Base-by-base conservation (phyloP, 768 basidiomycete species). In the Tubosaeta sp. region DNA sequence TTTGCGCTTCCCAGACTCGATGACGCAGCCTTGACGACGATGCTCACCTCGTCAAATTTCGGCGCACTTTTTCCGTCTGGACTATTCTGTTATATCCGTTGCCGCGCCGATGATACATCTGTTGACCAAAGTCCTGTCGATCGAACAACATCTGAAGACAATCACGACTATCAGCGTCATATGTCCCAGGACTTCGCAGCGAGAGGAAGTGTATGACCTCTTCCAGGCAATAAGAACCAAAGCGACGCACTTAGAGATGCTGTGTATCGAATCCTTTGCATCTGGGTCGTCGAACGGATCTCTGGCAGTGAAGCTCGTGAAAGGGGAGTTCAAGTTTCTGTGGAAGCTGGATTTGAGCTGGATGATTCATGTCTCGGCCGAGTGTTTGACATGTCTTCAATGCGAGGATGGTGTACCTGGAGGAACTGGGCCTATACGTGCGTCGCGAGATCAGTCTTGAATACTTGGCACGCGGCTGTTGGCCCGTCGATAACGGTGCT, bases 51-150 rank as follows among this genome's bases (percentile, higher is more conserved):
- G 1, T 52, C 54, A 16, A 49, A 58, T 51, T 64, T 68, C 14
- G 53, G 53, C 44, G 3, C 37, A 0, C 37, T 68, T 16, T 63
- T 68, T 39, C 65, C 66, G 14, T 59, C 56, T 68, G 8, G 65
- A 68, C 44, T 67, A 63, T 37, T 58, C 66, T 16, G 57, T 67
- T 29, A 48, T 68, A 17, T 66, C 66, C 1, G 59, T 61, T 34
- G 16, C 52, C 25, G 59, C 56, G 13, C 50, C 60, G 6, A 56
- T 58, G 51, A 50, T 64, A 46, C 47, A 56, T 19, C 17, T 68
- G 1, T 43, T 68, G 44, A 53, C 52, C n/a, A n/a, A n/a, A n/a
- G n/a, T n/a, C n/a, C n/a, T n/a, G n/a, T n/a, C n/a, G n/a, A n/a
- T n/a, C n/a, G n/a, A n/a, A n/a, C n/a, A n/a, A n/a, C n/a, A n/a